Percentiles rank a stretch among this genome's conserved stretches.
Evolutionary conservation across 176 grass and related monocot species (phyloP).

Genomic region (Phragmites australis): DNA sequence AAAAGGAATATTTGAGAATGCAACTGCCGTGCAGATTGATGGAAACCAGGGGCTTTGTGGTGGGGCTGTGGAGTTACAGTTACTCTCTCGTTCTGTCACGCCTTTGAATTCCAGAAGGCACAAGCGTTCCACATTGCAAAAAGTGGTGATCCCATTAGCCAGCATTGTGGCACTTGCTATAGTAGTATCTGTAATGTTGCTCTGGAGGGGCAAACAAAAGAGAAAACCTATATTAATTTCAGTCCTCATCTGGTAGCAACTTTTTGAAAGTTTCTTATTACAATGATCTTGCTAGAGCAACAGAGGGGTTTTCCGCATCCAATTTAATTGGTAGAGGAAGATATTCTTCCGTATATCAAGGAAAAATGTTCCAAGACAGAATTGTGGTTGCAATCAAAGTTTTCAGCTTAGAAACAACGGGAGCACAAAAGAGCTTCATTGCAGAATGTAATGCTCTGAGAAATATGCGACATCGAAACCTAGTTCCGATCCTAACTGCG

Average conservation of each 20-base stretch:
- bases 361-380: background rate
- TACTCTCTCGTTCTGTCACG: background rate
- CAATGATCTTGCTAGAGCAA: background rate
- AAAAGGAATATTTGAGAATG: too few species aligned
- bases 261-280: background rate
- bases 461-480: background rate
- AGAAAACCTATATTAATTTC: background rate
- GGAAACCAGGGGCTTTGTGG: too few species aligned
- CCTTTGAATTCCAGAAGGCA: background rate
- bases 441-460: background rate
- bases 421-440: background rate
- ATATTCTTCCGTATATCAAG: background rate
- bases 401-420: background rate
- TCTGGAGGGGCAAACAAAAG: background rate
- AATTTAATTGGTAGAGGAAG: background rate
- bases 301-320: background rate
- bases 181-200: background rate
- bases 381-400: background rate
- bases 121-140: background rate
- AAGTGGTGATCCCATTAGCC: background rate
- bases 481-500: constrained; percentile 7
- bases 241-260: background rate
- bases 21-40: too few species aligned
- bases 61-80: too few species aligned
- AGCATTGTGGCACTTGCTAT: background rate